A percentile compares a stretch with the other conserved stretches of the same genome.
Evolutionary conservation across 345 rosid genomes (phyloP).

Genomic region (Eucalyptus polybractea): DNA sequence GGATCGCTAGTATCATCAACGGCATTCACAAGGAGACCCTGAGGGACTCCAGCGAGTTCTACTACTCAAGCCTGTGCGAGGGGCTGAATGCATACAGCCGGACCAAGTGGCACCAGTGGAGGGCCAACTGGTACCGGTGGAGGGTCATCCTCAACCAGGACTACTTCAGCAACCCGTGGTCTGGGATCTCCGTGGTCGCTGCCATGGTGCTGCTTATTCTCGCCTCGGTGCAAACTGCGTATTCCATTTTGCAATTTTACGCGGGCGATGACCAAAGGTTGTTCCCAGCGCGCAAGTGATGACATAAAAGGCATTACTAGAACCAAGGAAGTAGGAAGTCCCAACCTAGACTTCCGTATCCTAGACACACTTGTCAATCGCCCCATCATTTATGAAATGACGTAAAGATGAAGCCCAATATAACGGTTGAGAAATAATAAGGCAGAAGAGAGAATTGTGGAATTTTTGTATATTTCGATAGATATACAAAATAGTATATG

Average conservation of each 20-base stretch:
- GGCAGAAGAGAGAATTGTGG: too few relatives aligned
- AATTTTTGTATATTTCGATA: too few relatives aligned
- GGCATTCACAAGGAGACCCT: neutral
- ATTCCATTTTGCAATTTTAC: neutral
- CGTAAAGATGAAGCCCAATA: neutral
- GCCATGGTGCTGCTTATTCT: neutral
- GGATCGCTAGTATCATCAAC: neutral
- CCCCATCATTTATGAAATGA: neutral
- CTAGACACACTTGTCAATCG: neutral
- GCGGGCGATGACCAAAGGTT: neutral
- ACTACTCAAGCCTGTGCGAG: neutral
- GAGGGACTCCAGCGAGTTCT: neutral
- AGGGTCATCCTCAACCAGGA: neutral
- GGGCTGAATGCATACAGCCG: neutral
- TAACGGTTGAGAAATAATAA: neutral
- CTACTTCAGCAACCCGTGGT: constrained; percentile 1
- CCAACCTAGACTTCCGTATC: neutral
- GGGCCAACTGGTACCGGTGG: neutral
- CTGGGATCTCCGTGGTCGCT: neutral
- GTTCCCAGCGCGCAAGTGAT: neutral
- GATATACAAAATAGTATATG: too few relatives aligned
- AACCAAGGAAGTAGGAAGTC: neutral
- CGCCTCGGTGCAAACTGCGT: neutral
- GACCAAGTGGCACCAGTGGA: neutral
- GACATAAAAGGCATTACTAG: neutral